Evolutionary conservation across 345 rosid genomes (phyloP).

Genomic region (Moricandia arvensis): DNA sequence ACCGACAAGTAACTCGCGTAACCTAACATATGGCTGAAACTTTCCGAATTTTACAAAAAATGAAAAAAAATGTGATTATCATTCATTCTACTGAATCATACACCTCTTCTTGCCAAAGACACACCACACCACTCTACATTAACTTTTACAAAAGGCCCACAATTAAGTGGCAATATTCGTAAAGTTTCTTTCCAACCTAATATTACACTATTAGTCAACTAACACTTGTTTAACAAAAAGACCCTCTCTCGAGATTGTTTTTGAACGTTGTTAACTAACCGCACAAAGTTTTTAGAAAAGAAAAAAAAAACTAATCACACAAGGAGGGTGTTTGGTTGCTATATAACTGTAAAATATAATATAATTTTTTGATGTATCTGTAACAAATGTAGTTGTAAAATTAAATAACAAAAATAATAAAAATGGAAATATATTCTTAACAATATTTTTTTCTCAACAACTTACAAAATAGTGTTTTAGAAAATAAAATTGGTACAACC

Average conservation of each 20-base stretch:
- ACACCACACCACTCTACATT: neutral
- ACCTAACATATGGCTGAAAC: constrained; percentile 14
- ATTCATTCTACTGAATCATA: neutral
- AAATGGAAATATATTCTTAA: too few species aligned
- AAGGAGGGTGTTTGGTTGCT: too few species aligned
- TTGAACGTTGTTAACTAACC: constrained; percentile 4
- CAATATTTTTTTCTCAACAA: too few species aligned
- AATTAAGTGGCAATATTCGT: constrained; percentile 18
- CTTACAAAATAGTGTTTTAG: too few species aligned
- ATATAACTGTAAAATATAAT: too few species aligned
- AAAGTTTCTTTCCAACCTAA: neutral
- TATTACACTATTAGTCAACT: constrained; percentile 18
- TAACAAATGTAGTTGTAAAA: too few species aligned
- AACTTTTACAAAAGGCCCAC: constrained; percentile 14
- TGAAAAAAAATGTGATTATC: constrained; percentile 1
- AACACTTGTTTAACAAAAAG: constrained; percentile 3
- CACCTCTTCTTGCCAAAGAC: constrained; percentile 14
- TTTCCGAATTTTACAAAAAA: neutral
- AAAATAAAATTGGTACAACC: too few species aligned
- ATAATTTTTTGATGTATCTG: too few species aligned
- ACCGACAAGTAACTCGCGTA: constrained; percentile 36
- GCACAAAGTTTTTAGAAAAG: neutral
- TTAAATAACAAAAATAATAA: too few species aligned
- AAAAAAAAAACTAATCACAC: too few species aligned
- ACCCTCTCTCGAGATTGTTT: neutral